Base-by-base conservation (phyloP, 1,139 yeast genomes). In the Chernovozyma aurita region DNA sequence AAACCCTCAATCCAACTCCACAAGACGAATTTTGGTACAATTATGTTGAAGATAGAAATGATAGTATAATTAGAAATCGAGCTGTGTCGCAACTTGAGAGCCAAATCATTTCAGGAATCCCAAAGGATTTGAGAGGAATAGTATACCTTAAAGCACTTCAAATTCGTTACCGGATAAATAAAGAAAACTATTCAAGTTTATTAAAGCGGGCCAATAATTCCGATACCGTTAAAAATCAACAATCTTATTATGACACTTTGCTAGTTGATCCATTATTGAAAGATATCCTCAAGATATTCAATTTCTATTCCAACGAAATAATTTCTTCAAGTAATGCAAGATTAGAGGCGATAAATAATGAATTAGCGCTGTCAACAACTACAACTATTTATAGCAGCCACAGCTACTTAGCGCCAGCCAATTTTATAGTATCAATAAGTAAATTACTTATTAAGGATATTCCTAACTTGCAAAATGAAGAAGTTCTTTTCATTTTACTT, bases 81-180 rank as follows among this genome's bases (percentile, higher is more conserved):
- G 41, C 44, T 8, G 46, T 54, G 7, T 46, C 41, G 2, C 46
- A 50, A 17, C 45, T 66, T 31, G 71, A 65, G 34, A 34, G 36
- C 12, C 51, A 57, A 7, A 38, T 69, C 18, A 34, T 53, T 1
- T 35, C 41, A n/a, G 73, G 73, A 1, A 58, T 69, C 5, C 72
- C 74, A 1, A 46, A 35, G 1, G 39, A 45, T 1, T 42, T 62
- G 30, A 50, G 73, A 28, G 51, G 59, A 3, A 39, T 55, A 13
- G 57, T 65, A 0, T 70, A 69, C 41, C 47, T 61, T 37, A 64
- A 62, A 41, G 52, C 57, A 4, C 48, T 68, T 24, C 63, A 63
- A 40, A 56, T 66, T 9, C 50, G 57, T 34, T 55, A 59, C 41
- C 56, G 52, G 33, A 48, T 68, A 37, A 60, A 55, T 31, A 54